These are phyloP conservation scores for Suillus alpinus DNA, from an alignment of 768 basidiomycete genomes.

Conservation along the genomic window DNA sequence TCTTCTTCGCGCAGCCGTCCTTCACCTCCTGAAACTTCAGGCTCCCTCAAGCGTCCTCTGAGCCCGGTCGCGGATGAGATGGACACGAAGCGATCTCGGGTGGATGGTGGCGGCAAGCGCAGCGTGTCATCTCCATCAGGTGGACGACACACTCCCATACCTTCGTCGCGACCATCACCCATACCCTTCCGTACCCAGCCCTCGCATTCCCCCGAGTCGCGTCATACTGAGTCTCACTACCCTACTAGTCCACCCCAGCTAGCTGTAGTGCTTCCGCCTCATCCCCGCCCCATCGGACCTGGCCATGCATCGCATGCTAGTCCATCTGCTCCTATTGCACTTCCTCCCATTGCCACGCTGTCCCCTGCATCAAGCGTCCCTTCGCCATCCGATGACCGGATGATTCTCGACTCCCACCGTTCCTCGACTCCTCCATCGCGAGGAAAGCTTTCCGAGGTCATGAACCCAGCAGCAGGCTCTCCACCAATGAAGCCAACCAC, in stretches of 20 bases:
- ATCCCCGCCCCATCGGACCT: constrained; percentile 67
- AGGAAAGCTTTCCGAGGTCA: constrained; percentile 51
- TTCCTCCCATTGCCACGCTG: constrained; percentile 71
- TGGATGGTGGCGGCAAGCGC: constrained; percentile 49
- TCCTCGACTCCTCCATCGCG: constrained; percentile 51
- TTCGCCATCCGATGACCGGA: constrained; percentile 45
- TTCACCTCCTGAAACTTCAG: constrained; percentile 52
- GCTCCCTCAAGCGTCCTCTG: constrained; percentile 61
- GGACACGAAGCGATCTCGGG: constrained; percentile 60
- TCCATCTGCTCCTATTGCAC: constrained; percentile 42
- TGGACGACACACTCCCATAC: constrained; percentile 52
- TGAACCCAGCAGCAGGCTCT: constrained; percentile 48
- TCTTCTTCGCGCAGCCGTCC: constrained; percentile 64
- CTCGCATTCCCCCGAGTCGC: constrained; percentile 67
- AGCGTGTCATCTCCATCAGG: constrained; percentile 48
- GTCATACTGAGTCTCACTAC: constrained; percentile 38
- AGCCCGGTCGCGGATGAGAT: constrained; percentile 66
- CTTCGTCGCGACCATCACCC: constrained; percentile 65
- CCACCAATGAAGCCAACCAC: constrained; percentile 51
- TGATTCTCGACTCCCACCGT: constrained; percentile 35
- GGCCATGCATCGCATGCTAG: constrained; percentile 42
- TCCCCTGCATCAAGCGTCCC: constrained; percentile 59
- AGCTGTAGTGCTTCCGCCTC: constrained; percentile 64
- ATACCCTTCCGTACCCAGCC: constrained; percentile 74
- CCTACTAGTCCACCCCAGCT: constrained; percentile 52